Evolutionary conservation across 2,329 filamentous ascomycete genomes (phyloP).

Genomic region (Fusarium temperatum): DNA sequence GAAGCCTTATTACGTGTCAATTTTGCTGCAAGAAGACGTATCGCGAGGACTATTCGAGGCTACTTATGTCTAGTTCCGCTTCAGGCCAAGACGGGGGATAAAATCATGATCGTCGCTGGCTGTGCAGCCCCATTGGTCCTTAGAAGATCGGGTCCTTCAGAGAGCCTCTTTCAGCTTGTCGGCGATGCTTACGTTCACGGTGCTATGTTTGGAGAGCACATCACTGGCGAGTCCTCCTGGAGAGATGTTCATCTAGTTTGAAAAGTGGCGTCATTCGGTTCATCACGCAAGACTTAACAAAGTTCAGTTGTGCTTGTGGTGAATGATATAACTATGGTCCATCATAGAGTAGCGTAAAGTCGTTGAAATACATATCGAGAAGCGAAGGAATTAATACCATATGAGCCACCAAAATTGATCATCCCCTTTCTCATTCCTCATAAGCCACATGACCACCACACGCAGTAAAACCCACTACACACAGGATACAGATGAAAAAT

Average conservation of each 20-base stretch:
- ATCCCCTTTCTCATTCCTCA: slow-evolving; percentile 2
- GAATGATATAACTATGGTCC: background rate
- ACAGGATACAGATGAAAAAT: background rate
- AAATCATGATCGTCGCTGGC: background rate
- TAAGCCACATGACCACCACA: slow-evolving; percentile 4
- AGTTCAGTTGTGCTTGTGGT: background rate
- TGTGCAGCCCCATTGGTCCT: slow-evolving; percentile 25
- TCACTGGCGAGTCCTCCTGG: slow-evolving; percentile 13
- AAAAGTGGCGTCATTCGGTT: background rate
- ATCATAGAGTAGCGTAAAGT: slow-evolving; percentile 24
- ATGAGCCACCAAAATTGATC: slow-evolving; percentile 30
- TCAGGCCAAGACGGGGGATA: slow-evolving; percentile 19
- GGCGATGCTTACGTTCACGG: slow-evolving; percentile 29
- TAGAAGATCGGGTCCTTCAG: slow-evolving; percentile 10
- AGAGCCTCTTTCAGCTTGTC: slow-evolving; percentile 20
- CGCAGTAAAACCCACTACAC: slow-evolving; percentile 11
- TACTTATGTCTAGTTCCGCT: slow-evolving; percentile 33
- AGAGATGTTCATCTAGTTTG: slow-evolving; percentile 19
- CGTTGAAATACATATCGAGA: slow-evolving; percentile 30
- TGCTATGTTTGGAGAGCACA: slow-evolving; percentile 31
- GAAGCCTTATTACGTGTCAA: slow-evolving; percentile 23
- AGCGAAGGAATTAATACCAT: slow-evolving; percentile 29
- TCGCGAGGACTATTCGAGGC: slow-evolving; percentile 29
- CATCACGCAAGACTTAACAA: background rate
- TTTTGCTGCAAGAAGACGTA: slow-evolving; percentile 22